Base-by-base conservation (phyloP, 495 filamentous ascomycete species). In the Parathielavia appendiculata region DNA sequence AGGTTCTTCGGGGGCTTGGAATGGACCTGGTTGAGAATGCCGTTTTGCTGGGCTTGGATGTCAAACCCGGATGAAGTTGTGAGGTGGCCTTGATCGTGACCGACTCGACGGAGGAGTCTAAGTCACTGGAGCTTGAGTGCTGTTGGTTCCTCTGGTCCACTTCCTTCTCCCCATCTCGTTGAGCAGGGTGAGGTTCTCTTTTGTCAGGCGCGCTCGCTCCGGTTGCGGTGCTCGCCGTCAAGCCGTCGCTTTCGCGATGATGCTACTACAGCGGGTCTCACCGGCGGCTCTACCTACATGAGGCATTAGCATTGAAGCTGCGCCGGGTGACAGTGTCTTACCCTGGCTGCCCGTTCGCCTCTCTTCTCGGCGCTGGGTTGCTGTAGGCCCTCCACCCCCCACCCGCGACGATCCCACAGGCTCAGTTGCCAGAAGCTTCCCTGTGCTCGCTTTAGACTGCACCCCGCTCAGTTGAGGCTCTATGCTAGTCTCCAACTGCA, bases 1-100 rank as follows among this genome's bases (percentile, higher is more conserved):
- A 71, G 60, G 36, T 71, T 68, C 43, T 16, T 23, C 12, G 68
- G 61, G 0, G 65, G 65, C 59, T 57, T 63, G 20, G 66, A 69
- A 51, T 41, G 5, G 8, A 13, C 9, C 1, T 57, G 63, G 32
- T 60, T 41, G 46, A 69, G 65, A 17, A 68, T 66, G 50, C 66
- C 64, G 49, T 71, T 71, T 38, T 66, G 65, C 4, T 35, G 35
- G 55, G 69, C 67, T 47, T 64, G 53, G 59, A 55, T 41, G 22
- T 59, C 65, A 51, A 68, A 68, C 5, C 63, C 63, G 44, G 67
- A 59, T 45, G 67, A 22, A 32, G 63, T 65, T 54, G 66, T 43
- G 63, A 68, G 22, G 40, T 32, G 51, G 61, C 63, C 62, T 67
- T 68, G 34, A 58, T 61, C 20, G 41, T 23, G 39, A 46, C 43